A percentile compares a stretch with the other conserved stretches of the same genome.
These are phyloP conservation scores for Pezicula carpinea DNA, from an alignment of 2,329 filamentous ascomycete genomes.

Conservation along the genomic window DNA sequence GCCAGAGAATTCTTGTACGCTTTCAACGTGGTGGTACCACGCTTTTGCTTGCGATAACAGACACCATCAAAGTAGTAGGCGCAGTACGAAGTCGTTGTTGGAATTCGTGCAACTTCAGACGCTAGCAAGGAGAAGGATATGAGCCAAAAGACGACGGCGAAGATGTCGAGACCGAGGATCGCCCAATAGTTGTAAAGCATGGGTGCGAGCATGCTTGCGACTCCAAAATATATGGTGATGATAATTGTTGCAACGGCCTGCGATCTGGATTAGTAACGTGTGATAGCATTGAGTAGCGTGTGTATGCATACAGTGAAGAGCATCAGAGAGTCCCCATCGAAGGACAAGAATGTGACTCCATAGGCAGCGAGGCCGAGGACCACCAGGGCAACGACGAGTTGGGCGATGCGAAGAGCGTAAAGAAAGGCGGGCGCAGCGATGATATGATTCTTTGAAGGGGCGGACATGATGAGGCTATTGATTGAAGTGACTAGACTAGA, in stretches of 20 bases:
- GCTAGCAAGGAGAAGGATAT: constrained; percentile 15
- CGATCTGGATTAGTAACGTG: constrained; percentile 1
- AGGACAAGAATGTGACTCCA: constrained; percentile 31
- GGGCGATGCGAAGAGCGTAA: not conserved
- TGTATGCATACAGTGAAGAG: constrained; percentile 34
- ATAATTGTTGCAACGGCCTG: constrained; percentile 36
- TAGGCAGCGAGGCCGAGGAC: constrained; percentile 44
- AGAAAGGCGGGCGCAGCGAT: not conserved
- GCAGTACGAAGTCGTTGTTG: not conserved
- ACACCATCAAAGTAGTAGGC: constrained; percentile 5
- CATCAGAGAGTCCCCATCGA: not conserved
- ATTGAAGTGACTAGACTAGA: not conserved
- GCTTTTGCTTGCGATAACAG: constrained; percentile 10
- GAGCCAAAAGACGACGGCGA: constrained; percentile 50
- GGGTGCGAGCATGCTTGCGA: constrained; percentile 24
- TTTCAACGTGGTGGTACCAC: constrained; percentile 4
- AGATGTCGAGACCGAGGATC: constrained; percentile 44
- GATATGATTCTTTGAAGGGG: not conserved
- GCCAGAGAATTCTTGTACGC: constrained; percentile 16
- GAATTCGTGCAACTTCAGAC: constrained; percentile 9
- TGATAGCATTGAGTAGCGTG: constrained; percentile 13
- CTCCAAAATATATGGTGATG: constrained; percentile 37
- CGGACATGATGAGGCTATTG: constrained; percentile 2
- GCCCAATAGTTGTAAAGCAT: constrained; percentile 48
- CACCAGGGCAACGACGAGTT: constrained; percentile 36